phyloP scores from a whole-genome alignment of 495 filamentous ascomycete species.

The Lasiosphaeris hirsuta region DNA sequence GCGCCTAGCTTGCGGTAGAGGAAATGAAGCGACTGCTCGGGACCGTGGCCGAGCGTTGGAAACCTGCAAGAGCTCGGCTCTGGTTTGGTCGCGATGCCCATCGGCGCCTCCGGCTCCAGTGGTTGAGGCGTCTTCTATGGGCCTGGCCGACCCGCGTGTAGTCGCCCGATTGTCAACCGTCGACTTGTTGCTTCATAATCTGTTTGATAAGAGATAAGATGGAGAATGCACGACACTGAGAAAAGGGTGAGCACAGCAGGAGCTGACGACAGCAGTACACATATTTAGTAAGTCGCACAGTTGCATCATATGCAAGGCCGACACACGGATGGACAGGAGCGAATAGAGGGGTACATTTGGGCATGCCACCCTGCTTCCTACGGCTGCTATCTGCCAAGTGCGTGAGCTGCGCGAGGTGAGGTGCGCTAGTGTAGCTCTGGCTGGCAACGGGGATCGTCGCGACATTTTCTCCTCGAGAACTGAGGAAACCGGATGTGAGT shows the following conservation, averaged over 20 bases:
- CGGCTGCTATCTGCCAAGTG: too few relatives aligned
- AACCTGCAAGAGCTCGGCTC: too few relatives aligned
- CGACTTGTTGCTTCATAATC: too few relatives aligned
- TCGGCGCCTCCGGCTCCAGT: too few relatives aligned
- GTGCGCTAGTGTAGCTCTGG: background rate
- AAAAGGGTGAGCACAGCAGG: background rate
- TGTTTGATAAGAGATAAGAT: background rate
- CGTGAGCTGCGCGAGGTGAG: too few relatives aligned
- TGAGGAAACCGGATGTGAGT: background rate
- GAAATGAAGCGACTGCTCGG: background rate
- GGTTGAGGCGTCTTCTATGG: background rate
- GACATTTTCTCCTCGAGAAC: background rate
- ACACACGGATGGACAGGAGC: background rate
- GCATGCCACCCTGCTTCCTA: background rate
- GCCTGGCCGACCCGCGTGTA: too few relatives aligned
- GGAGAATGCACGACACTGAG: background rate
- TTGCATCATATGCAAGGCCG: slow-evolving; percentile 7
- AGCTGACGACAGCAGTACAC: slow-evolving; percentile 1
- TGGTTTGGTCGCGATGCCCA: too few relatives aligned
- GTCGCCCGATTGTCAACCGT: too few relatives aligned
- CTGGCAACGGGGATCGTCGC: too few relatives aligned
- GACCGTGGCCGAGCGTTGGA: too few relatives aligned
- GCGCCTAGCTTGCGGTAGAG: background rate
- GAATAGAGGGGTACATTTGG: background rate
- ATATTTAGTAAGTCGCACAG: background rate